Evolutionary conservation across 495 filamentous ascomycete species (phyloP), one percentile per base, ranked within the genome.

Genomic region (Entonaema liquescens): DNA sequence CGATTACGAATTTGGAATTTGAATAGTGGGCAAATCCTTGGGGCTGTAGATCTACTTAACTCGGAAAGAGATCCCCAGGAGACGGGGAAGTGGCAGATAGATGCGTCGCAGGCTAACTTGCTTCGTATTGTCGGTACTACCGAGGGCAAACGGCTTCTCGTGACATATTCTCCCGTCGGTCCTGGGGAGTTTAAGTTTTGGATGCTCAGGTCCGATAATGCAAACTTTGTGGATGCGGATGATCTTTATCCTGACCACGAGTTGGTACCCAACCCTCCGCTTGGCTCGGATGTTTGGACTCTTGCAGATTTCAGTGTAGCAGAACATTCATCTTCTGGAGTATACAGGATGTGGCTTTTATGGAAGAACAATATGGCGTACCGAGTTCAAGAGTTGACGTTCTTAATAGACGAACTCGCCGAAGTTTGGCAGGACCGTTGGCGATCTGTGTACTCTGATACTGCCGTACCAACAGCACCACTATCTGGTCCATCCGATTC

Each of bases 141-240:
- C 23, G 86, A 81, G 28, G 89, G 92, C 62, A 82, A 85, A 47
- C 93, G 93, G 70, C 86, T 92, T 64, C 86, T 93, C 21, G 88
- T 92, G 23, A 95, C 93, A 12, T 97, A 93, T 77, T 97, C 94
- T 33, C 93, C 95, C 8, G 83, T 93, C 73, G 89, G 92, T 64
- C 83, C 93, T 75, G 92, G 93, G 25, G 89, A 93, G 70, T 98
- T 99, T 86, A 98, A 98, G 79, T 94, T 99, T 79, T 99, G 94
- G 93, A 89, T 87, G 57, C 85, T 94, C 2, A 84, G 85, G 62
- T 87, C 89, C 15, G 86, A 89, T 28, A 83, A 89, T 47, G 85
- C 85, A 33, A 86, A 86, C 19, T 85, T 84, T 6, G 76, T 92
- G 7, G 86, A 88, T 9, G 83, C 97, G 17, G 83, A 85, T 58